A percentile compares a stretch with the other conserved stretches of the same genome.
Evolutionary conservation across 345 rosid genomes (phyloP).

Genomic region (Camelina laxa): DNA sequence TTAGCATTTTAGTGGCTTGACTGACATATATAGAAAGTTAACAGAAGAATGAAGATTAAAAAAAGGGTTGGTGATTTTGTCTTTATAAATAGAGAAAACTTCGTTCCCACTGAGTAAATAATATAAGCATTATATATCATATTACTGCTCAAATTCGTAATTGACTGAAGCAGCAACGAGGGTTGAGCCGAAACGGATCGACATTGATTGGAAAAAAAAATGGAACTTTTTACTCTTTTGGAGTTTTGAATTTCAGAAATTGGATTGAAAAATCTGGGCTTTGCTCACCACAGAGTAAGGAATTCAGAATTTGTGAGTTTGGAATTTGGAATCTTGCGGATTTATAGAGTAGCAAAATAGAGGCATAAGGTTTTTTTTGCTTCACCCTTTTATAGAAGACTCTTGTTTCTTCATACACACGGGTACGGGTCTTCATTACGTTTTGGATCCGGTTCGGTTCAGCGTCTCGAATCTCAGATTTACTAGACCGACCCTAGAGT

Average conservation of each 20-base stretch:
- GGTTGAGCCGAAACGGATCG: conserved; percentile 37
- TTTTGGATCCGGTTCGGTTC: neutral
- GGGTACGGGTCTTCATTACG: conserved; percentile 21
- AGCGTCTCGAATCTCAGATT: too few relatives aligned
- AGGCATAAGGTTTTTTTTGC: conserved; percentile 5
- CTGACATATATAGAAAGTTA: neutral
- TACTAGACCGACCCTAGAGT: too few relatives aligned
- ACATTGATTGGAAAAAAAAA: conserved; percentile 15
- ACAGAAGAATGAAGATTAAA: neutral
- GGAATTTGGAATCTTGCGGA: conserved; percentile 30
- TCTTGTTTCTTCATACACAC: conserved; percentile 7
- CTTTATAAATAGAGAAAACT: conserved; percentile 11
- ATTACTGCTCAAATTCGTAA: conserved; percentile 22
- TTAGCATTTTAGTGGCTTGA: neutral
- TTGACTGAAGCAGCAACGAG: conserved; percentile 42
- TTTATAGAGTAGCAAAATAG: conserved; percentile 27
- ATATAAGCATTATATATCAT: neutral
- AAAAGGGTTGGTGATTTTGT: neutral
- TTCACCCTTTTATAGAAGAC: conserved; percentile 30
- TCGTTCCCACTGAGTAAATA: neutral
- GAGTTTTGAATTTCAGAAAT: too few relatives aligned
- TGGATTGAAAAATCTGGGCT: conserved; percentile 35
- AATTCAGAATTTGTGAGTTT: conserved; percentile 15
- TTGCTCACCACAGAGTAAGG: conserved; percentile 26
- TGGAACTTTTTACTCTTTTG: too few relatives aligned